A percentile compares a stretch with the other conserved stretches of the same genome.
phyloP scores from a whole-genome alignment of 805 yeast genomes.

The Saccharomyces mikatae region DNA sequence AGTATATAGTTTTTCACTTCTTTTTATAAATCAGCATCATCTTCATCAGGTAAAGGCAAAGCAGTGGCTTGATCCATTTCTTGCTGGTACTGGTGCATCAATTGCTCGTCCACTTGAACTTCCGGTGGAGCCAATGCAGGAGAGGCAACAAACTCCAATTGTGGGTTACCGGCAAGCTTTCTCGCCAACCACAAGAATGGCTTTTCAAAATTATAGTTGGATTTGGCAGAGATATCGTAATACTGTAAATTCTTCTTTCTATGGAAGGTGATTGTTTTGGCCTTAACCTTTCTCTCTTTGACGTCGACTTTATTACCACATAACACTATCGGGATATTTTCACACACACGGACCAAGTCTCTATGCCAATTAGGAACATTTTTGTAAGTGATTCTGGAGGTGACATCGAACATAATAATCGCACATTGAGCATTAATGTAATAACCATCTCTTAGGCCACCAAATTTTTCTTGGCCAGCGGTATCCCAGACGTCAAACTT shows the following conservation, averaged over 20 bases:
- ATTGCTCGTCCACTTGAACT: constrained; percentile 86
- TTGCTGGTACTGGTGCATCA: constrained; percentile 94
- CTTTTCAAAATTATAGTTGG: constrained; percentile 97
- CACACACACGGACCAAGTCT: constrained; percentile 97
- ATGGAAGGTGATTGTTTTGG: constrained; percentile 98
- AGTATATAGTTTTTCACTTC: background rate
- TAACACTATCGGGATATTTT: constrained; percentile 93
- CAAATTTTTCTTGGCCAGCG: constrained; percentile 98
- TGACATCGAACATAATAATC: constrained; percentile 97
- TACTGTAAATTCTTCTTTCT: constrained; percentile 98
- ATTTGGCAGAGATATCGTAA: constrained; percentile 97
- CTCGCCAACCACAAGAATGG: constrained; percentile 99
- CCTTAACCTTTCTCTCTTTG: constrained; percentile 97
- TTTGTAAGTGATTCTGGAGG: constrained; percentile 96
- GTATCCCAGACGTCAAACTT: constrained; percentile 98
- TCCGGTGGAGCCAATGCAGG: constrained; percentile 99
- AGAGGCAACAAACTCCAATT: constrained; percentile 92
- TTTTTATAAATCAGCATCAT: constrained; percentile 88
- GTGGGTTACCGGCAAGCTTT: constrained; percentile 93
- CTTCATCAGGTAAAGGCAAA: constrained; percentile 97
- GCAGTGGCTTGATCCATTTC: constrained; percentile 98
- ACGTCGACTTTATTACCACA: constrained; percentile 99
- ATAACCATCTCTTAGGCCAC: constrained; percentile 97
- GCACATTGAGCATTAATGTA: constrained; percentile 98
- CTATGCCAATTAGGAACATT: constrained; percentile 99